Conservation (phyloP, 2,329 filamentous ascomycete genomes). For the Talaromyces sp. region DNA sequence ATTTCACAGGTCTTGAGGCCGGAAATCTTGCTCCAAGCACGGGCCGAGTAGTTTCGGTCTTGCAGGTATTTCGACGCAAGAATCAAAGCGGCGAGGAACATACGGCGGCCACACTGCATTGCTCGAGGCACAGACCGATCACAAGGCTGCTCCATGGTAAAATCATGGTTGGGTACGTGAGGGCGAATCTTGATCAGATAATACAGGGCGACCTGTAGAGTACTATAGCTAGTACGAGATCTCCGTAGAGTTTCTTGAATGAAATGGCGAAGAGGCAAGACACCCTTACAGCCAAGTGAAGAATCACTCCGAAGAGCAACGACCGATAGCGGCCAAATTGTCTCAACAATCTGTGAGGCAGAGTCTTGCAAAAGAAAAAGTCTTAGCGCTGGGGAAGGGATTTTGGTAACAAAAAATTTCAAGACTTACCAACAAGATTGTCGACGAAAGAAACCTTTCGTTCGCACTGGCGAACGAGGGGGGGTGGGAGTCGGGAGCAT, state of each 20-base stretch:
- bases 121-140: slow-evolving; percentile 70
- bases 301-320: slow-evolving; percentile 69
- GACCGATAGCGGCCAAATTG: slow-evolving; percentile 91
- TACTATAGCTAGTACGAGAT: slow-evolving; percentile 95
- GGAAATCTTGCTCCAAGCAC: slow-evolving; percentile 98
- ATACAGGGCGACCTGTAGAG: slow-evolving; percentile 91
- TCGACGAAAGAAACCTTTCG: slow-evolving; percentile 95
- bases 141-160: slow-evolving; percentile 77
- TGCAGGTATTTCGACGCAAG: slow-evolving; percentile 97
- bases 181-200: slow-evolving; percentile 93
- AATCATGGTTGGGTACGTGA: slow-evolving; percentile 76
- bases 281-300: slow-evolving; percentile 61
- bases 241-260: slow-evolving; percentile 95
- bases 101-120: slow-evolving; percentile 90
- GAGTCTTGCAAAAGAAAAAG: slow-evolving; percentile 63
- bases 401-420: background rate
- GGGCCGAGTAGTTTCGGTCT: slow-evolving; percentile 94
- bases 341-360: slow-evolving; percentile 93
- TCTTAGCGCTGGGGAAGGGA: slow-evolving; percentile 31
- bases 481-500: slow-evolving; percentile 62
- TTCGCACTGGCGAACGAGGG: slow-evolving; percentile 79
- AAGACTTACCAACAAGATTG: slow-evolving; percentile 85
- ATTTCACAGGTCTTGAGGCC: slow-evolving; percentile 91
- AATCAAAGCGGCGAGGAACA: slow-evolving; percentile 94
- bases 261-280: slow-evolving; percentile 87